These are phyloP conservation scores for Cryptosporidium baileyi DNA, from an alignment of 169 alveolate species.

Conservation along the genomic window DNA sequence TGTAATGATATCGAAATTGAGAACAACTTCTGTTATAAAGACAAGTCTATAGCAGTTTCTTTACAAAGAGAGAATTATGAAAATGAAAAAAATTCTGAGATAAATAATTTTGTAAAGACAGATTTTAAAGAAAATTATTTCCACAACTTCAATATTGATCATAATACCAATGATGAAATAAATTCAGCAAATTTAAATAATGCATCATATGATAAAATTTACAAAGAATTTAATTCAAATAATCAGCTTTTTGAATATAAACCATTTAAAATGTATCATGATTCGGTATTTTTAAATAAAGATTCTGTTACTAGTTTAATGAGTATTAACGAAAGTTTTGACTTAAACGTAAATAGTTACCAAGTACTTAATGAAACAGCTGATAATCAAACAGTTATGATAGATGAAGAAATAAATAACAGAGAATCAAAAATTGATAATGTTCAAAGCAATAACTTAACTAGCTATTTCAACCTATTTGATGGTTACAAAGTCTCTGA, in stretches of 20 bases:
- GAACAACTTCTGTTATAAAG: too few species aligned
- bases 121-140: background rate
- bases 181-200: background rate
- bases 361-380: slow-evolving; percentile 3
- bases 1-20: background rate
- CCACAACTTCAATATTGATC: slow-evolving; percentile 19
- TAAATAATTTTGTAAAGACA: background rate
- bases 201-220: background rate
- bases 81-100: background rate
- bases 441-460: background rate
- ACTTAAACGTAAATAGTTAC: background rate
- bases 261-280: slow-evolving; percentile 51
- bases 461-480: background rate
- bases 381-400: slow-evolving; percentile 39
- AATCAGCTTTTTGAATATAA: slow-evolving; percentile 11
- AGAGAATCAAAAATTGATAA: background rate
- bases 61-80: background rate
- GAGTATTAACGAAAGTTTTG: slow-evolving; percentile 21
- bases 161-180: background rate
- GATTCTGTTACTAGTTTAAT: slow-evolving; percentile 11
- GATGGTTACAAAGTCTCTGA: slow-evolving; percentile 42
- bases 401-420: slow-evolving; percentile 19
- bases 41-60: background rate
- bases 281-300: slow-evolving; percentile 14
- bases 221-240: too few species aligned